phyloP scores from a whole-genome alignment of 179 eudicot species.

The Camellia oleifera region DNA sequence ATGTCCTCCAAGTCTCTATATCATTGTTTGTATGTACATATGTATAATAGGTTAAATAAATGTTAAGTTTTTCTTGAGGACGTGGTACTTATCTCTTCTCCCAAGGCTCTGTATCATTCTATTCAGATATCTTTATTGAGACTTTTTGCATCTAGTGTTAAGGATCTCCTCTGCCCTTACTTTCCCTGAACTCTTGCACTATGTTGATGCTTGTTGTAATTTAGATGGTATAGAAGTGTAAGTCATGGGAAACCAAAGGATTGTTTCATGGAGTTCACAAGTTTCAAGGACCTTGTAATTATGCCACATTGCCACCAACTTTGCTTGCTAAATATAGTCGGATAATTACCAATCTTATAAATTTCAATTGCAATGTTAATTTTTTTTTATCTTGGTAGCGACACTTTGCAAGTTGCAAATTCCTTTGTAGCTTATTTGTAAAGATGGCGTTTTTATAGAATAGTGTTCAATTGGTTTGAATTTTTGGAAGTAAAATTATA shows the following conservation, averaged over 20 bases:
- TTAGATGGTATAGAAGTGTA: not conserved
- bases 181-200: not conserved
- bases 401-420: not conserved
- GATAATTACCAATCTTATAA: not conserved
- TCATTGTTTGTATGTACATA: not conserved
- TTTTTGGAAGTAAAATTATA: not conserved
- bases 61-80: not conserved
- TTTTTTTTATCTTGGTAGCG: not conserved
- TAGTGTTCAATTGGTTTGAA: not conserved
- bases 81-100: not conserved
- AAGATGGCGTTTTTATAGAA: not conserved
- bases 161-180: not conserved
- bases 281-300: not conserved
- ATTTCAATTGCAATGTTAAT: not conserved
- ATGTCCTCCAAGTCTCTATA: too few relatives aligned
- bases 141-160: not conserved
- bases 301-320: not conserved
- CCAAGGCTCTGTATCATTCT: not conserved
- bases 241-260: not conserved
- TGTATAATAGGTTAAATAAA: not conserved
- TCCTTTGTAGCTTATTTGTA: not conserved
- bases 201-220: not conserved
- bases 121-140: not conserved
- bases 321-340: conserved; percentile 2
- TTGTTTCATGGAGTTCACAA: not conserved